Evolutionary conservation across 352 stramenopile genomes (phyloP), one percentile per base, ranked within the genome.

Genomic region (Phytophthora multivora): DNA sequence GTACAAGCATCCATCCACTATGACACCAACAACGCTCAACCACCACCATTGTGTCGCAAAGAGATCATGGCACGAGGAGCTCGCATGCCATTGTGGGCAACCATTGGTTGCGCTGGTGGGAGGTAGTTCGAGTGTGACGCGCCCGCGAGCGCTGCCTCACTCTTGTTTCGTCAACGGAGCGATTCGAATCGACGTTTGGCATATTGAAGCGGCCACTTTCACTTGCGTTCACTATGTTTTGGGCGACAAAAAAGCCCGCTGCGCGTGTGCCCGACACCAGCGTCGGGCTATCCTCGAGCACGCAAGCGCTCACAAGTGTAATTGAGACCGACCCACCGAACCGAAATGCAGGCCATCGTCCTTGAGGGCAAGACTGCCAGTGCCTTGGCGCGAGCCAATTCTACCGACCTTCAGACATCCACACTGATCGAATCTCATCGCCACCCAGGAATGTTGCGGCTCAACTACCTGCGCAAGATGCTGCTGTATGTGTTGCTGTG

Each of bases 391-490:
- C 6, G 4, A 1, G n/a, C 7, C 26, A 51, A 50, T 15, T 36
- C 42, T 23, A 8, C 40, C 40, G 18, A 46, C 28, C 16, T 7
- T 8, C 12, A 40, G 35, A 40, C 28, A n/a, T 43, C 33, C 23
- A 57, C 51, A 46, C 3, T 39, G 15, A 5, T 5, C 30, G 19
- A 9, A 15, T 38, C 31, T 1, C 23, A 21, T 12, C 23, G 21
- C 25, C 19, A 51, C 18, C 54, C 45, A 12, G 60, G 60, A n/a
- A 49, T 63, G 51, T 38, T 68, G 28, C 55, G 54, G 2, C 55
- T 70, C 33, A 56, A 65, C 31, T 66, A 60, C 16, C 40, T 70
- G 18, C 55, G 55, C 48, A 70, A 70, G 62, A 60, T 66, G 48
- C 28, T 70, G 33, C 19, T 66, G 41, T 66, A 66, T 35, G 30